A percentile compares a stretch with the other conserved stretches of the same genome.
Conservation (phyloP, 345 rosid genomes). For the Ceriops zippeliana region DNA sequence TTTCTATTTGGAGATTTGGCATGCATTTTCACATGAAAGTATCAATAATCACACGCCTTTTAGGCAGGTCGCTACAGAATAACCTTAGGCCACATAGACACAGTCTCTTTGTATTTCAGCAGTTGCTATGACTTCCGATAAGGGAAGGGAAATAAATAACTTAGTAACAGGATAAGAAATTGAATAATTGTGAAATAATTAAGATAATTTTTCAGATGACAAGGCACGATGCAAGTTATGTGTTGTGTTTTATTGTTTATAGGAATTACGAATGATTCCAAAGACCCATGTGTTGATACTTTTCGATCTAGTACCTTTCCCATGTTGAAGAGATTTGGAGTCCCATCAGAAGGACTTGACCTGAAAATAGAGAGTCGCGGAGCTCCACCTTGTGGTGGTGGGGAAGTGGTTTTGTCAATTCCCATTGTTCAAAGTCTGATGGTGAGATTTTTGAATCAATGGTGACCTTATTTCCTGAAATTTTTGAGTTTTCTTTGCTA, state of each 20-base stretch:
- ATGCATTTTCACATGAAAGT: not conserved
- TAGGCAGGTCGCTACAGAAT: too few relatives aligned
- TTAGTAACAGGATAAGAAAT: too few relatives aligned
- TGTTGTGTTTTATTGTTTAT: slow-evolving; percentile 11
- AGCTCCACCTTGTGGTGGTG: slow-evolving; percentile 76
- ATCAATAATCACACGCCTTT: too few relatives aligned
- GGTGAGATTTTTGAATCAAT: slow-evolving; percentile 34
- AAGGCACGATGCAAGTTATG: too few relatives aligned
- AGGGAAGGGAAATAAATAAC: too few relatives aligned
- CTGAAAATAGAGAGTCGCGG: slow-evolving; percentile 78
- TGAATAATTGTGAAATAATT: too few relatives aligned
- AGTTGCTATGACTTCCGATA: too few relatives aligned
- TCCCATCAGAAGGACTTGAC: slow-evolving; percentile 70
- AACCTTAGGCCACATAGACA: too few relatives aligned
- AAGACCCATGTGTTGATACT: slow-evolving; percentile 78
- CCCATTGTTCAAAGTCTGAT: slow-evolving; percentile 51
- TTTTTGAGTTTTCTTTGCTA: slow-evolving; percentile 2
- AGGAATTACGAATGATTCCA: slow-evolving; percentile 86
- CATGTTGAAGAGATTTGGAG: slow-evolving; percentile 63
- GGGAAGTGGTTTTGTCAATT: slow-evolving; percentile 68
- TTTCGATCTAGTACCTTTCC: slow-evolving; percentile 65
- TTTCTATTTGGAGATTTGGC: not conserved
- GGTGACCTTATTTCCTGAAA: not conserved
- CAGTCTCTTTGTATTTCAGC: too few relatives aligned
- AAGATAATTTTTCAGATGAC: too few relatives aligned